phyloP scores from a whole-genome alignment of 1,139 yeast species.

The Sugiyamaella neomexicana region DNA sequence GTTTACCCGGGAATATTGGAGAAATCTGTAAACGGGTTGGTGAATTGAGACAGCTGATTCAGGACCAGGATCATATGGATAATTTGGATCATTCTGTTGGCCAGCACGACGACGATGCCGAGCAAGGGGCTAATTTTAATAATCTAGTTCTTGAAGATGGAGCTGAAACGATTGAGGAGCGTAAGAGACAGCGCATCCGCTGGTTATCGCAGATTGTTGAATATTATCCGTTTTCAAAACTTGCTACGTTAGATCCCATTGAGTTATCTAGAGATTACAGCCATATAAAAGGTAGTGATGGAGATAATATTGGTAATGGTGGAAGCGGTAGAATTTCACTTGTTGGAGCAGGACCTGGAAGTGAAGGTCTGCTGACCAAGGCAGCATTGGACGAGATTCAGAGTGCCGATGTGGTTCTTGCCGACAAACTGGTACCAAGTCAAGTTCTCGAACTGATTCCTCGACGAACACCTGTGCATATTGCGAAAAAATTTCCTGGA shows the following conservation, averaged over 20 bases:
- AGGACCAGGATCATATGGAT: conserved; percentile 48
- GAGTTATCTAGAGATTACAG: conserved; percentile 56
- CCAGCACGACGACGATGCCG: conserved; percentile 69
- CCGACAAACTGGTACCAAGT: conserved; percentile 91
- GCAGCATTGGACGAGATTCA: conserved; percentile 84
- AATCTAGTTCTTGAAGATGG: conserved; percentile 56
- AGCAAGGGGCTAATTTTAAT: conserved; percentile 59
- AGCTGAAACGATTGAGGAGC: conserved; percentile 38
- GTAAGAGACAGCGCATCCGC: conserved; percentile 64
- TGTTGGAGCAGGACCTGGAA: conserved; percentile 95
- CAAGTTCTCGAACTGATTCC: conserved; percentile 83
- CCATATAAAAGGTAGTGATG: no score
- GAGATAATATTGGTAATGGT: no score
- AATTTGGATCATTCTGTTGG: conserved; percentile 43
- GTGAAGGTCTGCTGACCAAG: conserved; percentile 73
- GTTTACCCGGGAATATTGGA: conserved; percentile 70
- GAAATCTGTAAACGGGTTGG: conserved; percentile 71
- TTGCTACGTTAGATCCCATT: conserved; percentile 57
- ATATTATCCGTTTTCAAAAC: conserved; percentile 72
- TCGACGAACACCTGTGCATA: conserved; percentile 65
- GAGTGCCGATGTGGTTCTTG: conserved; percentile 78
- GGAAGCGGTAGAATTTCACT: conserved; percentile 62
- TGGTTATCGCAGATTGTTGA: conserved; percentile 93
- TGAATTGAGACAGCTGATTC: conserved; percentile 56
- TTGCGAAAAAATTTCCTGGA: conserved; percentile 94